Base-by-base conservation (phyloP, 768 basidiomycete species). In the Russula griseocarnosa region DNA sequence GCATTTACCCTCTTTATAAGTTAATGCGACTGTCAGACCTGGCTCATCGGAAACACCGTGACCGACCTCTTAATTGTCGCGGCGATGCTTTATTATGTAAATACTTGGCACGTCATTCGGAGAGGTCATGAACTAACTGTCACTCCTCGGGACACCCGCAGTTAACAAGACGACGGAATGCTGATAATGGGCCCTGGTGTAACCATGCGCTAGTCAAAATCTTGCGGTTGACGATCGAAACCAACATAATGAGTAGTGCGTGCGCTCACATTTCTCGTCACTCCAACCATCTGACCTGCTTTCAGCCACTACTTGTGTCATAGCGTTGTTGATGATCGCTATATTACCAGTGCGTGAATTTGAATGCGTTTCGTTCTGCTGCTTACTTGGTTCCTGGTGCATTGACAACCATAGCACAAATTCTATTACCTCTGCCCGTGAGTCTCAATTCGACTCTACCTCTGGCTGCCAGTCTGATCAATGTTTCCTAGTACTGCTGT, bases 371-470 rank as follows among this genome's bases (percentile, higher is more conserved):
- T 40, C 24, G 5, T 54, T 34, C 28, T 44, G 28, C 32, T 18
- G 11, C 52, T 49, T 58, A 46, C n/a, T 46, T 10, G n/a, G n/a
- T 42, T 36, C 16, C 14, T 6, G 16, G 4, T 11, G 28, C 14
- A 47, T 55, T 36, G 10, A 32, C 22, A 34, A 42, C 56, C 44
- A 11, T 40, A 64, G 63, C 2, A 50, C 26, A 64, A 50, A 38
- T 18, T 42, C 47, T 64, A 58, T 58, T 64, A 14, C 30, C n/a
- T 26, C 22, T 64, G 63, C 53, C 53, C 63, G 58, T 64, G 26
- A 8, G 53, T 60, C 16, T 50, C 28, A 16, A 14, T 16, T 32
- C 11, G 44, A n/a, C 22, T 9, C 22, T 16, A 42, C 16, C 10
- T 42, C 11, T 7, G 20, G 26, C 30, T 1, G n/a, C 10, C 8